Conservation (phyloP, 2,329 filamentous ascomycete genomes). For the Paecilomyces sp. region DNA sequence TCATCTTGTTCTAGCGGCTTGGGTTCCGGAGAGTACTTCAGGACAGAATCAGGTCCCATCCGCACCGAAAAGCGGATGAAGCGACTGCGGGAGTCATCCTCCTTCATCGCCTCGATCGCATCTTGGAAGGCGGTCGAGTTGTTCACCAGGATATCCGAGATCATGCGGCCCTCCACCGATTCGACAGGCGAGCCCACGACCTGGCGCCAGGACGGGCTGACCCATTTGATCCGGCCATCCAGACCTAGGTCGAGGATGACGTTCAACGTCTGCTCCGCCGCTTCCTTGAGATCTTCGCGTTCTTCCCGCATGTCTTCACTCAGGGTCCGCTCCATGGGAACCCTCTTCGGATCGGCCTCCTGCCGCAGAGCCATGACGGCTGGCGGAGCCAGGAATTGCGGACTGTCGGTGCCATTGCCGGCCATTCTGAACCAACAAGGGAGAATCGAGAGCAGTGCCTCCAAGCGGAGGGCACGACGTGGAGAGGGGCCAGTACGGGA, state of each 20-base stretch:
- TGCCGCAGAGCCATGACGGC: conserved; percentile 37
- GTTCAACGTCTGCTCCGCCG: conserved; percentile 92
- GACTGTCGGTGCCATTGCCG: conserved; percentile 29
- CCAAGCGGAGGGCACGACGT: conserved; percentile 6
- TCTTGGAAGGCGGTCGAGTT: conserved; percentile 75
- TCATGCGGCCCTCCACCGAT: conserved; percentile 65
- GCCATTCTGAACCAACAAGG: conserved; percentile 28
- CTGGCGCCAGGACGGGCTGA: conserved; percentile 91
- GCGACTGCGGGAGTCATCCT: conserved; percentile 87
- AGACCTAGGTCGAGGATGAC: conserved; percentile 91
- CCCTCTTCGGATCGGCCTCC: conserved; percentile 30
- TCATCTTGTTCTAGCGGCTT: conserved; percentile 15
- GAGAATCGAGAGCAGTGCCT: background rate
- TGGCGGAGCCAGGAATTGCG: conserved; percentile 37
- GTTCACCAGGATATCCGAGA: conserved; percentile 73
- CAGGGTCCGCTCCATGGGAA: conserved; percentile 54
- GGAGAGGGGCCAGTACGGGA: conserved; percentile 1
- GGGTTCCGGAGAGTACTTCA: conserved; percentile 41
- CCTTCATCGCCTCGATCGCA: conserved; percentile 79
- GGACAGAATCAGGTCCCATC: conserved; percentile 61
- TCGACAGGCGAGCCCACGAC: conserved; percentile 75
- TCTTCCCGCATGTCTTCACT: conserved; percentile 91
- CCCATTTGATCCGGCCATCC: conserved; percentile 87
- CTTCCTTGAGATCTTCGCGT: conserved; percentile 86
- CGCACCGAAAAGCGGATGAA: conserved; percentile 74